Base-by-base conservation (phyloP, 345 rosid species). In the Luvunga scandens region DNA sequence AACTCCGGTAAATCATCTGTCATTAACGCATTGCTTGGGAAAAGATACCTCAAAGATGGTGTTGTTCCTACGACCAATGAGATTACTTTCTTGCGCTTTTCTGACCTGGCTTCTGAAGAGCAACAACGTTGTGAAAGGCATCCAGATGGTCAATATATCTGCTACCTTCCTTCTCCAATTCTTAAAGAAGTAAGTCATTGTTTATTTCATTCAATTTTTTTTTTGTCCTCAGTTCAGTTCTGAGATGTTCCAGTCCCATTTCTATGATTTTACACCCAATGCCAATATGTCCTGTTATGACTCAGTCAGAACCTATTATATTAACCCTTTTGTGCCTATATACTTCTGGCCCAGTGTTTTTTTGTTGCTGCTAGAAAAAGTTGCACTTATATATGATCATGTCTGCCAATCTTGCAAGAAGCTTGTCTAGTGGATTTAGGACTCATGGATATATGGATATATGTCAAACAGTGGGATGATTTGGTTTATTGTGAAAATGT, bases 1-100 rank as follows among this genome's bases (percentile, higher is more conserved):
- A 96, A 94, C 83, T 92, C 99, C 16, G 99, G 99, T 34, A 96
- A 96, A 89, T 94, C 99, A 67, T 88, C 92, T 30, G 95, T 96
- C 78, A 94, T 94, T 73, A 96, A 94, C 84, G 97, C 99, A 25
- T 91, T 96, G 83, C 97, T 96, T 73, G 98, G 99, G 77, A 78
- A 91, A 86, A 89, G 93, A 78, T 96, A 91, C 63, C 97, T 96
- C 72, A 92, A 90, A 76, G 97, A 90, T 71, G 98, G 97, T 24
- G 98, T 96, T 85, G 83, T 94, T 83, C 99, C 98, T 77, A 96
- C 98, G 19, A 96, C 98, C 77, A 96, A 94, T 59, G 97, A 92
- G 86, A 96, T 96, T 82, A 94, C 98, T 65, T 92, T 91, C 80
- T 86, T 96, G 75, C 80, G 91, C 79, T 92, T 91, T 83, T 87